Conservation (phyloP, 495 filamentous ascomycete species). For the Evernia prunastri region DNA sequence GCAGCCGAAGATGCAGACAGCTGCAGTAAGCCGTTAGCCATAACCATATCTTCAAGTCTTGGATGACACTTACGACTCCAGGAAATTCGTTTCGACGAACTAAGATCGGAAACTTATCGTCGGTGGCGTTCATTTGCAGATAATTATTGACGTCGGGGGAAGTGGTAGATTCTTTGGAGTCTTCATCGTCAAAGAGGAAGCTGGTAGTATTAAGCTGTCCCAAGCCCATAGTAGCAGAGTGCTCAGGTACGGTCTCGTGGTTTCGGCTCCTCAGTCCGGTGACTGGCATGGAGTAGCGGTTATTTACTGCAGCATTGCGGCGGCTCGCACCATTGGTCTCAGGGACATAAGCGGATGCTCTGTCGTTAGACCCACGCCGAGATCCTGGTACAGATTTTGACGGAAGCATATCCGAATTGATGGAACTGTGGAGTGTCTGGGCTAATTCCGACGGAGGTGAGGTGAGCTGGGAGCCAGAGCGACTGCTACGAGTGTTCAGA, state of each 20-base stretch:
- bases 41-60: constrained; percentile 26
- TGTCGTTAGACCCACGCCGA: constrained; percentile 46
- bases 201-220: constrained; percentile 72
- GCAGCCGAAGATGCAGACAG: constrained; percentile 76
- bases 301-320: constrained; percentile 50
- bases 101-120: constrained; percentile 79
- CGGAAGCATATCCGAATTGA: constrained; percentile 48
- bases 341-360: constrained; percentile 23
- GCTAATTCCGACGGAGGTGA: constrained; percentile 49
- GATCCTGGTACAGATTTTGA: constrained; percentile 85
- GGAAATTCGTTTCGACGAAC: constrained; percentile 62
- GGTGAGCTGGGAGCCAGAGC: constrained; percentile 65
- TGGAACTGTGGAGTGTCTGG: constrained; percentile 45
- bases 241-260: constrained; percentile 43
- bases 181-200: constrained; percentile 80
- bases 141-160: constrained; percentile 61
- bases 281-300: constrained; percentile 87
- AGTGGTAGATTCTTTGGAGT: constrained; percentile 49
- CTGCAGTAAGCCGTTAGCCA: constrained; percentile 38
- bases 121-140: constrained; percentile 64
- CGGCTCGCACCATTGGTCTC: constrained; percentile 56
- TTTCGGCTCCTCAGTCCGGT: constrained; percentile 54
- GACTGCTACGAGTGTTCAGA: constrained; percentile 58
- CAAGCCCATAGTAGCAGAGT: constrained; percentile 41
- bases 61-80: constrained; percentile 54